A percentile compares a stretch with the other conserved stretches of the same genome.
These are phyloP conservation scores for Boletus barrowsii DNA, from an alignment of 768 basidiomycete genomes.

Conservation along the genomic window DNA sequence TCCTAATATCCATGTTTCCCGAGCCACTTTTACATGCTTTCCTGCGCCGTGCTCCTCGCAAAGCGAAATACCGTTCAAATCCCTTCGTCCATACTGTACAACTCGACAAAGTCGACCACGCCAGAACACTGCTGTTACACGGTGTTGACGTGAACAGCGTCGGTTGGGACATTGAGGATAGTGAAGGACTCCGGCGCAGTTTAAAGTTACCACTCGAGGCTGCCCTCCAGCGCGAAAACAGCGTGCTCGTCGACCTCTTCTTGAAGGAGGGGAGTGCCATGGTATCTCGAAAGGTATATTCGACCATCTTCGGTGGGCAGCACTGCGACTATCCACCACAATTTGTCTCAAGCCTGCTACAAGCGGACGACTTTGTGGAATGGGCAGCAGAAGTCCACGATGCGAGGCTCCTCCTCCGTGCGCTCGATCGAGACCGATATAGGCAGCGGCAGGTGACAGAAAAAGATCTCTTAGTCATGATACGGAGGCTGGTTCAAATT, in stretches of 20 bases:
- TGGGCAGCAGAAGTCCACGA: no score
- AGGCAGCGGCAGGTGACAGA: no score
- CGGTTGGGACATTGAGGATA: not conserved
- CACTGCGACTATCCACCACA: no score
- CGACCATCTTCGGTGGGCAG: no score
- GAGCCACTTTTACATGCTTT: not conserved
- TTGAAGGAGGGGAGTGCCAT: no score
- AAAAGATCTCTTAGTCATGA: no score
- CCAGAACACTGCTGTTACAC: not conserved
- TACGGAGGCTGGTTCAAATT: no score
- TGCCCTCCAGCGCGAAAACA: not conserved
- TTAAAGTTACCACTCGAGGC: not conserved
- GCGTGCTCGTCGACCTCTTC: not conserved
- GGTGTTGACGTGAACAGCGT: not conserved
- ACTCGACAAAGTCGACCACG: not conserved
- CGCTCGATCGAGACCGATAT: no score
- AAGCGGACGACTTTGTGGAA: no score
- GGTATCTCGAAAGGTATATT: no score
- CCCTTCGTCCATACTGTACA: not conserved
- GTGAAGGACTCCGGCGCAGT: not conserved
- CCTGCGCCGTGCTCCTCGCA: not conserved
- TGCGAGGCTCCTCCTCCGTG: no score
- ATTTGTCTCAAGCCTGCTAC: no score
- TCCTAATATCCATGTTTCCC: not conserved
- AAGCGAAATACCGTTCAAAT: not conserved